phyloP scores from a whole-genome alignment of 371 early-diverging fungal genomes.

The Sanchytrium tribonematis region DNA sequence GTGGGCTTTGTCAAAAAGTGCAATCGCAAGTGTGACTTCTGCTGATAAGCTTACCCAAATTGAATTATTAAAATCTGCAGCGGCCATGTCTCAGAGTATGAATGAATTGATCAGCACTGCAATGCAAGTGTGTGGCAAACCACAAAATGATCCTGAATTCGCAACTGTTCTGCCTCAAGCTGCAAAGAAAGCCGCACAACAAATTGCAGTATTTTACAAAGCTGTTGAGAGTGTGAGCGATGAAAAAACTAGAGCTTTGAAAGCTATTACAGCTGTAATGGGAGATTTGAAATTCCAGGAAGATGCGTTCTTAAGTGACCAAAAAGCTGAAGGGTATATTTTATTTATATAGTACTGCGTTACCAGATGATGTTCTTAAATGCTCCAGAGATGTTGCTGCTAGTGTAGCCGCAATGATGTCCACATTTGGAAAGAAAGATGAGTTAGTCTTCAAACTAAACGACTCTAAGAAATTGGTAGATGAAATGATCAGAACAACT shows the following conservation, averaged over 20 bases:
- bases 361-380: slow-evolving; percentile 21
- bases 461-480: slow-evolving; percentile 11
- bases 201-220: not conserved
- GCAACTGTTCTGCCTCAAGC: not conserved
- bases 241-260: not conserved
- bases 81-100: slow-evolving; percentile 11
- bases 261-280: not conserved
- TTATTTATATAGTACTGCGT: slow-evolving; percentile 13
- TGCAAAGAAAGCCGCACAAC: not conserved
- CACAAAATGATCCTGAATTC: not conserved
- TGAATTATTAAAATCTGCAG: slow-evolving; percentile 13
- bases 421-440: slow-evolving; percentile 13
- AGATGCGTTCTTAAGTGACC: not conserved
- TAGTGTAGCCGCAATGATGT: slow-evolving; percentile 10
- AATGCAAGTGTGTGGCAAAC: slow-evolving; percentile 6
- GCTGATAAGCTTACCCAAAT: slow-evolving; percentile 20
- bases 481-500: slow-evolving; percentile 12
- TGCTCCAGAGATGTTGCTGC: slow-evolving; percentile 15
- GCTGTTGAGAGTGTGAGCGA: not conserved
- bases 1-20: not conserved
- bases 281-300: not conserved
- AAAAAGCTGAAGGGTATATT: not conserved
- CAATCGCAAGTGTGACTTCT: slow-evolving; percentile 9
- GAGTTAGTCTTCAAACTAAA: slow-evolving; percentile 14
- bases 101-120: slow-evolving; percentile 12